Base-by-base conservation (phyloP, 371 early-diverging fungal genomes). In the Rhizomucor pusillus region DNA sequence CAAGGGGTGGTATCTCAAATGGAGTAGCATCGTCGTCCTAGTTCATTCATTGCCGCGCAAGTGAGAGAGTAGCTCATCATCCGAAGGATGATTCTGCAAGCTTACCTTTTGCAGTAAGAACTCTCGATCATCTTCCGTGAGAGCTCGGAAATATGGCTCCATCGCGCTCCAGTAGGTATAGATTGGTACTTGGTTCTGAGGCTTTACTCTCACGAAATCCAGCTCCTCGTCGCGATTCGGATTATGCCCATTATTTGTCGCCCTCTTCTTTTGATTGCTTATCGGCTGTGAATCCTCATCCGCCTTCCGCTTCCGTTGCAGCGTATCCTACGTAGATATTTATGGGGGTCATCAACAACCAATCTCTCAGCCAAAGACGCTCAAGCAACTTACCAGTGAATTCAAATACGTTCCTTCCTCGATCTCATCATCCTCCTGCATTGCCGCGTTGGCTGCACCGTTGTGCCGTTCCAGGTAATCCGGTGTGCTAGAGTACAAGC, bases 81-180 rank as follows among this genome's bases (percentile, higher is more conserved):
- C 41, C 43, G 22, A 9, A 19, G 10, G 20, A 29, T 40, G 12
- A 23, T 23, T 3, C 1, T 1, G 3, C 7, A 14, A 19, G n/a
- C 14, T 50, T 59, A 69, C 69, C 54, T 77, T 74, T 52, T 76
- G 67, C 58, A 89, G 76, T 39, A 95, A 64, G 47, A 80, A 82
- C 4, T 65, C 55, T 13, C 93, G 59, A 60, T 95, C 96, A 5
- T 89, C 88, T 52, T 93, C 93, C 11, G 83, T 79, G 36, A 94
- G 65, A 20, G 77, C 77, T 4, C 92, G 73, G 59, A 93, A 91
- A 63, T 87, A 94, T 50, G 92, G 91, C 25, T 95, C 96, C 50
- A 88, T 67, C 10, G 88, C 87, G 5, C 77, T 56, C 89, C 90
- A 92, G 61, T 90, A 95, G 3, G 85, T 85, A 14, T 79, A 69